Evolutionary conservation across 129 eudicot genomes (phyloP).

Genomic region (Lonicera japonica): DNA sequence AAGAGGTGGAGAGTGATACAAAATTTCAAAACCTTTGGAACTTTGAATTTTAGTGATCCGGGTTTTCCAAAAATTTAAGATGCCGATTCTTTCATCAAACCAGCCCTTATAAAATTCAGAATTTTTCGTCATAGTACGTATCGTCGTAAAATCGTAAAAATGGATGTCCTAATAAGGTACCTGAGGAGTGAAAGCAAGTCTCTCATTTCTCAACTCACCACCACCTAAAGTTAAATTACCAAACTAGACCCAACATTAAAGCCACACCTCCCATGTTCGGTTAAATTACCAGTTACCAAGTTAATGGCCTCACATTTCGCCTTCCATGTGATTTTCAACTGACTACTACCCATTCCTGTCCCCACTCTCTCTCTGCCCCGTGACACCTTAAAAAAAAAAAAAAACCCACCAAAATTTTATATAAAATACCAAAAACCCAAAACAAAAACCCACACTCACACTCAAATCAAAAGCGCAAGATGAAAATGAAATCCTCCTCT

Average conservation of each 20-base stretch:
- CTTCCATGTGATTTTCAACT: slow-evolving; percentile 34
- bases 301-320: slow-evolving; percentile 19
- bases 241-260: not conserved
- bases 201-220: too few species aligned
- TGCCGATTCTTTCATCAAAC: too few species aligned
- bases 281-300: not conserved
- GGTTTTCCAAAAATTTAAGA: too few species aligned
- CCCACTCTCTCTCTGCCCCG: slow-evolving; percentile 17
- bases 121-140: too few species aligned
- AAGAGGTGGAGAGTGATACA: too few species aligned
- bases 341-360: slow-evolving; percentile 29
- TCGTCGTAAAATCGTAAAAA: too few species aligned
- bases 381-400: too few species aligned
- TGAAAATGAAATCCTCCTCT: slow-evolving; percentile 9
- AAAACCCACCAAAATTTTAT: not conserved
- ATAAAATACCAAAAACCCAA: not conserved
- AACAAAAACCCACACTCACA: slow-evolving; percentile 4
- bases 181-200: too few species aligned
- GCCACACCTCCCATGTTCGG: not conserved
- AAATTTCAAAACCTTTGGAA: too few species aligned
- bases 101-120: too few species aligned
- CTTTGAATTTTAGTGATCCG: too few species aligned
- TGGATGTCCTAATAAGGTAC: too few species aligned
- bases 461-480: not conserved
- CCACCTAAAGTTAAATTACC: not conserved